These are phyloP conservation scores for Triangularia setosa DNA, from an alignment of 2,329 filamentous ascomycete genomes.

Conservation along the genomic window DNA sequence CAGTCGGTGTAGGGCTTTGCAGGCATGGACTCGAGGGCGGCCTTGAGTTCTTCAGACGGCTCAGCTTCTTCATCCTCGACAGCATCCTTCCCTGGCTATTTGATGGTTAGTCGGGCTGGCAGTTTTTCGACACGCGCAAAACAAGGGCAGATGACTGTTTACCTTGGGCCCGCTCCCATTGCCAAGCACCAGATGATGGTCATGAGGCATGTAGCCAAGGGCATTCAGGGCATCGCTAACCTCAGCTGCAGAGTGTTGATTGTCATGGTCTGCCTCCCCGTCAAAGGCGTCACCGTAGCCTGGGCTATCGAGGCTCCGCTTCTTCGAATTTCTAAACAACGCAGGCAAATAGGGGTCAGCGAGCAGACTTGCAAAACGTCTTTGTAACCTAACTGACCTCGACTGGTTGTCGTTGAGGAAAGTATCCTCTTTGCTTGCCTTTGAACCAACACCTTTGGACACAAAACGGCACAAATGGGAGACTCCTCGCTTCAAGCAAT, in stretches of 20 bases:
- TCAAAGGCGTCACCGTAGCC: constrained; percentile 10
- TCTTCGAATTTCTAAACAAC: constrained; percentile 22
- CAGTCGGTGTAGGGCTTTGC: constrained; percentile 40
- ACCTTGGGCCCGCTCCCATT: constrained; percentile 22
- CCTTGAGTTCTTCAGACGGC: constrained; percentile 32
- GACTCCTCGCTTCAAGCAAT: constrained; percentile 44
- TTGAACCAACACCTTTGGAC: constrained; percentile 12
- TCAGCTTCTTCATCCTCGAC: constrained; percentile 14
- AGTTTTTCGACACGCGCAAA: neutral
- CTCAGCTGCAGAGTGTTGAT: constrained; percentile 17
- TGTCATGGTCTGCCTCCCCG: constrained; percentile 13
- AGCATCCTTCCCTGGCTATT: constrained; percentile 13
- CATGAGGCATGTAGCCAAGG: constrained; percentile 26
- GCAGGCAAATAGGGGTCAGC: neutral
- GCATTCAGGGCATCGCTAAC: constrained; percentile 21
- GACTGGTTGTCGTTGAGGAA: constrained; percentile 16
- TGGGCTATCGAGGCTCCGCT: constrained; percentile 23
- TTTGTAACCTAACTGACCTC: constrained; percentile 6
- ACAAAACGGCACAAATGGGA: constrained; percentile 45
- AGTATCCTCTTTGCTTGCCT: constrained; percentile 30
- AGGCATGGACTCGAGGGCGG: constrained; percentile 31
- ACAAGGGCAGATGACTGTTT: neutral
- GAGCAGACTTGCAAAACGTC: neutral
- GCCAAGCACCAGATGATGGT: constrained; percentile 24
- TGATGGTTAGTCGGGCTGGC: neutral